A percentile compares a stretch with the other conserved stretches of the same genome.
phyloP scores from a whole-genome alignment of 306 rosid species.

The Betula pendula region DNA sequence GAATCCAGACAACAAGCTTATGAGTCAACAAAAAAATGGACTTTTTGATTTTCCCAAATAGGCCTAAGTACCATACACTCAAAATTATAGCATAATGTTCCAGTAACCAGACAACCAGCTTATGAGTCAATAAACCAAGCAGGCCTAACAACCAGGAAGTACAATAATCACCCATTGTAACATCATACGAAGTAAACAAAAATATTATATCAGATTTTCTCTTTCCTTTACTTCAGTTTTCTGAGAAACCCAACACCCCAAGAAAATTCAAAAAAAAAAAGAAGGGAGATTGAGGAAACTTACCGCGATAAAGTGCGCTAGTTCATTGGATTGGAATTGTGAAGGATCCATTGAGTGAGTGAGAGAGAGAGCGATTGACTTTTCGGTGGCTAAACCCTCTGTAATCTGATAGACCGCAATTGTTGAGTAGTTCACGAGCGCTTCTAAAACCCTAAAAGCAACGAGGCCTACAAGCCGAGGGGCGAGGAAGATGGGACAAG shows the following conservation, averaged over 20 bases:
- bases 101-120: too few species aligned
- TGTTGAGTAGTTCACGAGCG: neutral
- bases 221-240: neutral
- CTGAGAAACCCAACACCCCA: constrained; percentile 3
- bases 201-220: neutral
- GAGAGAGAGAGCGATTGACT: neutral
- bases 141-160: neutral
- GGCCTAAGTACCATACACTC: too few species aligned
- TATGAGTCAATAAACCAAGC: neutral
- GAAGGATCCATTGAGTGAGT: constrained; percentile 69
- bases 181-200: neutral
- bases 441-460: neutral
- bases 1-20: neutral
- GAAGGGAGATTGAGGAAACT: constrained; percentile 17
- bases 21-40: neutral
- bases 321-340: constrained; percentile 51
- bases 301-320: constrained; percentile 69
- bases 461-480: neutral
- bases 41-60: neutral
- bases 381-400: constrained; percentile 11
- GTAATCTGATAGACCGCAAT: neutral
- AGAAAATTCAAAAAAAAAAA: too few species aligned
- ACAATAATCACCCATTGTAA: neutral
- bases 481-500: neutral
- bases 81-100: too few species aligned